Conservation (phyloP, 83 land plant species). For the Picea mariana region DNA sequence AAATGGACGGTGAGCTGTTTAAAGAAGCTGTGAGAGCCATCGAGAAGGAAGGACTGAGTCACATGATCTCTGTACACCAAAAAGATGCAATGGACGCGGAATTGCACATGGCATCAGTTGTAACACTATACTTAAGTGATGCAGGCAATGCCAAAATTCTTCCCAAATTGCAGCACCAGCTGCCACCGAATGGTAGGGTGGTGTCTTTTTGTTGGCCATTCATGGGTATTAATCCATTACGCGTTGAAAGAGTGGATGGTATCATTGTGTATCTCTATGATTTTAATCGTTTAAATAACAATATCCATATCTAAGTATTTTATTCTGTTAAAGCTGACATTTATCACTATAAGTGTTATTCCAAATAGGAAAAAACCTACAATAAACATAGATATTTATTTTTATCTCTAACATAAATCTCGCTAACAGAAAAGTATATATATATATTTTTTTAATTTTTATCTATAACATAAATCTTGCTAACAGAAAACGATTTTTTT, state of each 20-base stretch:
- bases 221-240: constrained; percentile 21
- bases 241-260: constrained; percentile 31
- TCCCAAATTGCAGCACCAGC: constrained; percentile 31
- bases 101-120: constrained; percentile 32
- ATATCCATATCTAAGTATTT: neutral
- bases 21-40: constrained; percentile 32
- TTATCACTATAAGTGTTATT: too few relatives aligned
- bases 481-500: too few relatives aligned
- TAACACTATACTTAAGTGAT: constrained; percentile 38
- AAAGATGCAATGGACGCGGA: constrained; percentile 34
- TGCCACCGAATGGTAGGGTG: constrained; percentile 30
- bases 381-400: too few relatives aligned
- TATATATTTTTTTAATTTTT: too few relatives aligned
- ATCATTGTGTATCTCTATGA: constrained; percentile 36
- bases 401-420: too few relatives aligned
- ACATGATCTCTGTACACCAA: constrained; percentile 36
- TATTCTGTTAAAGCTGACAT: too few relatives aligned
- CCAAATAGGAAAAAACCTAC: too few relatives aligned
- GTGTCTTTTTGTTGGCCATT: constrained; percentile 51
- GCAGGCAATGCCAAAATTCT: constrained; percentile 34
- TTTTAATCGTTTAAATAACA: constrained; percentile 19
- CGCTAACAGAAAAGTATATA: too few relatives aligned
- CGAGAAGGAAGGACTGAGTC: constrained; percentile 23
- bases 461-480: too few relatives aligned
- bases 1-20: constrained; percentile 34